phyloP scores from a whole-genome alignment of 208 protist genomes.

The Leishmania amazonensis region DNA sequence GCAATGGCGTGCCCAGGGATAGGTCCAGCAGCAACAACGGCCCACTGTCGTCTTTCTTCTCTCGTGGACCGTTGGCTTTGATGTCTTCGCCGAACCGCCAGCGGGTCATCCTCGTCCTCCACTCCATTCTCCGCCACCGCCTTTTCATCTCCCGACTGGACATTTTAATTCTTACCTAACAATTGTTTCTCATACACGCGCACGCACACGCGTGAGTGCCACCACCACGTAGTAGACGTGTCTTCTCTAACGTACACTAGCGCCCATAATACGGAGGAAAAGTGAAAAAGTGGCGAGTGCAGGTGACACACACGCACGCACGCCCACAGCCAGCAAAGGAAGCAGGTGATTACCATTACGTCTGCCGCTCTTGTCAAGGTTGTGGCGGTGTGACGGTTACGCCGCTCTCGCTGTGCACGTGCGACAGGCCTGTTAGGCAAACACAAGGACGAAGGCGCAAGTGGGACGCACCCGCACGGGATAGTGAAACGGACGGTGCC shows the following conservation, averaged over 20 bases:
- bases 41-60: neutral
- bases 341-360: neutral
- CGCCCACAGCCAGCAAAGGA: neutral
- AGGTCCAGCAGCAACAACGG: too few species aligned
- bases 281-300: too few species aligned
- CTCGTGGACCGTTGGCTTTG: too few species aligned
- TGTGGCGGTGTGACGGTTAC: neutral
- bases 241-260: neutral
- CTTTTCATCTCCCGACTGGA: neutral
- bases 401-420: neutral
- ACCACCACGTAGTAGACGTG: neutral
- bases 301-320: neutral
- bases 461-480: neutral
- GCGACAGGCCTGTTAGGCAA: neutral
- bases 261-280: neutral
- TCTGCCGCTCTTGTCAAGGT: neutral
- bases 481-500: neutral
- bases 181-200: neutral
- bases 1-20: neutral
- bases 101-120: neutral
- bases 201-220: neutral
- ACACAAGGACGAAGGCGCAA: neutral
- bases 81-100: neutral
- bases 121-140: neutral
- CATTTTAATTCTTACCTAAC: too few species aligned